phyloP scores from a whole-genome alignment of 1,139 yeast genomes.

The Candida smagusa region DNA sequence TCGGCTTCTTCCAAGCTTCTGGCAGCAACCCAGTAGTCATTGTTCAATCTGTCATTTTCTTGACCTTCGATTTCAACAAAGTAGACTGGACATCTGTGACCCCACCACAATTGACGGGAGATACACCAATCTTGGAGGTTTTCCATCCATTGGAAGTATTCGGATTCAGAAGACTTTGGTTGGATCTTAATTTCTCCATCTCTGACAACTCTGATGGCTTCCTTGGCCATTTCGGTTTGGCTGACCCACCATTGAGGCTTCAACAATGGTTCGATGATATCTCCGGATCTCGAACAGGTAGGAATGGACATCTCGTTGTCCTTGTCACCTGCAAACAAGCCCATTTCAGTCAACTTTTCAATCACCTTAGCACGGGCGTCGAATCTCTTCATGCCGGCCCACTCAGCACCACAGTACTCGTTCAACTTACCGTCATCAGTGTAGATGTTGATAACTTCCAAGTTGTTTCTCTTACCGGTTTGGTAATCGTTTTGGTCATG shows the following conservation, averaged over 20 bases:
- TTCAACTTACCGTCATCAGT: slow-evolving; percentile 91
- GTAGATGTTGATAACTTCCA: slow-evolving; percentile 84
- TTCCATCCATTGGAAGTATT: slow-evolving; percentile 93
- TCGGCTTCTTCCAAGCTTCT: slow-evolving; percentile 79
- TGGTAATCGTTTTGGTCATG: slow-evolving; percentile 96
- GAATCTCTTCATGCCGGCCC: slow-evolving; percentile 87
- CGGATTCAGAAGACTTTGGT: slow-evolving; percentile 89
- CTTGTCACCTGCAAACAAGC: slow-evolving; percentile 75
- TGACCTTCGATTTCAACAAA: slow-evolving; percentile 79
- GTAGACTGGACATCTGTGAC: slow-evolving; percentile 97
- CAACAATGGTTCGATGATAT: slow-evolving; percentile 89
- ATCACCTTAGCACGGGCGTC: slow-evolving; percentile 89
- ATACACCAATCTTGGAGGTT: slow-evolving; percentile 99
- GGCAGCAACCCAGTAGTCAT: slow-evolving; percentile 89
- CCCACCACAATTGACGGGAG: slow-evolving; percentile 99
- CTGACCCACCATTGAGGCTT: slow-evolving; percentile 99
- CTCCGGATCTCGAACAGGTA: slow-evolving; percentile 92
- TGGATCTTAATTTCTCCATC: slow-evolving; percentile 76
- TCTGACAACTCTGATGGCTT: slow-evolving; percentile 82
- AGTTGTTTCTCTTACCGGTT: slow-evolving; percentile 90
- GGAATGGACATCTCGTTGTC: slow-evolving; percentile 97
- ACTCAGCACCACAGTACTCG: slow-evolving; percentile 85
- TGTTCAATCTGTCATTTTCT: slow-evolving; percentile 57
- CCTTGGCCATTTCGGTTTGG: slow-evolving; percentile 85
- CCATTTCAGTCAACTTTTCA: slow-evolving; percentile 72